These are phyloP conservation scores for Acanthamoeba triangularis DNA, from an alignment of 208 protist genomes.

Conservation along the genomic window DNA sequence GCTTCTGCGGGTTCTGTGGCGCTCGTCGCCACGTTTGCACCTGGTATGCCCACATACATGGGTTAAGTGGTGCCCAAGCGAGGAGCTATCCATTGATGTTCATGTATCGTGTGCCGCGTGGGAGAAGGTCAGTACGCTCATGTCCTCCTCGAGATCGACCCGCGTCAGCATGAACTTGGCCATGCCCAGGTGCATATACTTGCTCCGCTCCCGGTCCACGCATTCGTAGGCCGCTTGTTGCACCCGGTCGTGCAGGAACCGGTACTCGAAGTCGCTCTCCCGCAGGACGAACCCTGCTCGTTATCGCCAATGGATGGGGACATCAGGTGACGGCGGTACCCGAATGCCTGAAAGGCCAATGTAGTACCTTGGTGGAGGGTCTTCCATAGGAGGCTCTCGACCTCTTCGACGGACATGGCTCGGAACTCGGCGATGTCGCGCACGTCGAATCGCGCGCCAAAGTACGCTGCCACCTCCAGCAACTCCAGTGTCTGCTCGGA, in stretches of 20 bases:
- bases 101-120: not conserved
- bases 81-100: not conserved
- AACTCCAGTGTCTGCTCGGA: not conserved
- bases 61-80: not conserved
- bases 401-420: not conserved
- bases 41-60: not conserved
- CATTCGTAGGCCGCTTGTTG: slow-evolving; percentile 51
- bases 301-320: not conserved
- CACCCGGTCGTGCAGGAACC: slow-evolving; percentile 63
- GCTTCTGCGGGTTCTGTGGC: not conserved
- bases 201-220: not conserved
- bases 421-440: slow-evolving; percentile 34
- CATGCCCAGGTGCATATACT: slow-evolving; percentile 23
- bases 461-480: slow-evolving; percentile 47
- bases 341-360: not conserved
- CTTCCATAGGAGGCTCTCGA: slow-evolving; percentile 18
- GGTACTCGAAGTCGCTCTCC: slow-evolving; percentile 45
- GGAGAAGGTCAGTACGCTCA: not conserved
- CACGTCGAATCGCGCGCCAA: slow-evolving; percentile 44
- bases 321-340: not conserved
- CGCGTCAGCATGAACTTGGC: not conserved
- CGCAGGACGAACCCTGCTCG: slow-evolving; percentile 35
- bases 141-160: not conserved
- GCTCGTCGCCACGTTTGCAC: not conserved
- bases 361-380: slow-evolving; percentile 50